Evolutionary conservation across 495 filamentous ascomycete genomes (phyloP).

Genomic region (Aspergillus bertholletiae): DNA sequence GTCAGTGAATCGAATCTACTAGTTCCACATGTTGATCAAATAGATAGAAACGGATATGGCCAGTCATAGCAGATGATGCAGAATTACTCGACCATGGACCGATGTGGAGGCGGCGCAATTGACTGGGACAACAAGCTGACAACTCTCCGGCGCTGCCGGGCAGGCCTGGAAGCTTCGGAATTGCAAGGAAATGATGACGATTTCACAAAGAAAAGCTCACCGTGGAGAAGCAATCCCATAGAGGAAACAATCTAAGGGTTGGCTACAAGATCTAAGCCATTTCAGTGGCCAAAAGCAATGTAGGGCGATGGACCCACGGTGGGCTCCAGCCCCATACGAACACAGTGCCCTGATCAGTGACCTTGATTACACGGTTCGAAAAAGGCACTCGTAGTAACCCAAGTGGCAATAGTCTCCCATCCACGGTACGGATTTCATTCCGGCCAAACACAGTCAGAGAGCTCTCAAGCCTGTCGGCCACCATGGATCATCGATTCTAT

Average conservation of each 20-base stretch:
- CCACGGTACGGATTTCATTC: slow-evolving; percentile 3
- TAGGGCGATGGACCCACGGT: slow-evolving; percentile 16
- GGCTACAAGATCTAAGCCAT: slow-evolving; percentile 2
- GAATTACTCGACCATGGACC: slow-evolving; percentile 16
- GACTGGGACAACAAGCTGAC: slow-evolving; percentile 11
- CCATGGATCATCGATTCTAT: not conserved
- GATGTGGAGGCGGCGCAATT: not conserved
- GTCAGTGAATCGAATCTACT: slow-evolving; percentile 1
- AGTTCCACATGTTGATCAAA: slow-evolving; percentile 9
- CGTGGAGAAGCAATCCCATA: slow-evolving; percentile 10
- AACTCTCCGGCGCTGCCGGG: slow-evolving; percentile 10
- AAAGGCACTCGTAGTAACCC: slow-evolving; percentile 7
- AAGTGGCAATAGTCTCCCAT: not conserved
- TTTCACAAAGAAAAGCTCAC: slow-evolving; percentile 15
- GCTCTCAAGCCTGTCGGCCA: not conserved
- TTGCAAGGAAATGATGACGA: slow-evolving; percentile 8
- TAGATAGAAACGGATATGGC: slow-evolving; percentile 14
- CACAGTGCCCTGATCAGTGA: slow-evolving; percentile 10
- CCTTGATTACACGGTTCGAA: slow-evolving; percentile 13
- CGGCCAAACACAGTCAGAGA: slow-evolving; percentile 1
- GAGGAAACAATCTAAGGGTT: slow-evolving; percentile 3
- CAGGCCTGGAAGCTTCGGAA: slow-evolving; percentile 13
- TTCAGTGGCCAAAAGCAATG: slow-evolving; percentile 4
- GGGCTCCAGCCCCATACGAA: slow-evolving; percentile 16
- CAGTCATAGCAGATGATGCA: slow-evolving; percentile 3